phyloP scores from a whole-genome alignment of 495 filamentous ascomycete species.

The Xylaria venustula region DNA sequence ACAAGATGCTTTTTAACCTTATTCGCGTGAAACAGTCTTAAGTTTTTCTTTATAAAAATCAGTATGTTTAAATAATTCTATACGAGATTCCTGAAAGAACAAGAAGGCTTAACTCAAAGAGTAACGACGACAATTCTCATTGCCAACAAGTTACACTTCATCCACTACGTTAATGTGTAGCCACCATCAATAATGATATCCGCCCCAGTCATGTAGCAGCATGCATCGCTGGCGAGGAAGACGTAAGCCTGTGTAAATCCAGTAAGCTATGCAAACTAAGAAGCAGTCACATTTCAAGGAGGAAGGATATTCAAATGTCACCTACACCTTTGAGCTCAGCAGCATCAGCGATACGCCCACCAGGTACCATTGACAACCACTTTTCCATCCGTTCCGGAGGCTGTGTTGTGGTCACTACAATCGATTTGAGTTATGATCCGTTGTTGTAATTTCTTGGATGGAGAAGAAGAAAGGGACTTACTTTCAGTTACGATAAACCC shows the following conservation, averaged over 20 bases:
- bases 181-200: conserved; percentile 60
- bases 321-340: conserved; percentile 14
- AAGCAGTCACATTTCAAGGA: not conserved
- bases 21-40: no score
- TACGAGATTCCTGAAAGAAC: no score
- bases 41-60: no score
- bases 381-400: conserved; percentile 30
- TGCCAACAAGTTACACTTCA: no score
- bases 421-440: not conserved
- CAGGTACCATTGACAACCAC: conserved; percentile 11
- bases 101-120: not conserved
- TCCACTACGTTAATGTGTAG: conserved; percentile 16
- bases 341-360: conserved; percentile 8
- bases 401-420: conserved; percentile 4
- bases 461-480: no score
- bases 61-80: no score
- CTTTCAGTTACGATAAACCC: conserved; percentile 27
- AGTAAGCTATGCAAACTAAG: not conserved
- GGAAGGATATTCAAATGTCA: not conserved
- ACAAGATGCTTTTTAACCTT: no score
- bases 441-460: not conserved
- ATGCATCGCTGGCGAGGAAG: conserved; percentile 59
- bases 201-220: conserved; percentile 62
- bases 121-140: not conserved
- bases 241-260: conserved; percentile 29